Conservation (phyloP, 1,284 basidiomycete species). For the Schizopora paradoxa region DNA sequence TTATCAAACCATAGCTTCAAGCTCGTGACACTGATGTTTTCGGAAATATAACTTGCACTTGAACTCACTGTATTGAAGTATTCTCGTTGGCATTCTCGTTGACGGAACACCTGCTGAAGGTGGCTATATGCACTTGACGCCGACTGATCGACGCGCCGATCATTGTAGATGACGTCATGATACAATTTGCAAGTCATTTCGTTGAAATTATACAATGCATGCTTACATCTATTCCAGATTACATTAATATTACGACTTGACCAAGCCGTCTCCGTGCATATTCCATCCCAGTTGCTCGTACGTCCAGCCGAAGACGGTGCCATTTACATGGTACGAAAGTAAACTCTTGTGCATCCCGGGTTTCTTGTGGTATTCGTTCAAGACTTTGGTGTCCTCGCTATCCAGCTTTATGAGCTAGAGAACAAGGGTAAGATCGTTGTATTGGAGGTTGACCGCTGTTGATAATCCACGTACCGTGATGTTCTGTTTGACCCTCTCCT, state of each 20-base stretch:
- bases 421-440: background rate
- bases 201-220: too few species aligned
- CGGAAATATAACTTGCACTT: too few species aligned
- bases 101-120: too few species aligned
- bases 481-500: slow-evolving; percentile 37
- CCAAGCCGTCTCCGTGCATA: slow-evolving; percentile 18
- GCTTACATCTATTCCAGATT: background rate
- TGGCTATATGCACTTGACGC: too few species aligned
- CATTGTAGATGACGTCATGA: too few species aligned
- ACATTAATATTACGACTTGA: background rate
- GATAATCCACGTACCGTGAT: slow-evolving; percentile 27
- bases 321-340: slow-evolving; percentile 31
- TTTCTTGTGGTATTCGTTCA: slow-evolving; percentile 37
- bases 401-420: slow-evolving; percentile 27
- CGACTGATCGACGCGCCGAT: too few species aligned
- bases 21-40: too few species aligned
- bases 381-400: slow-evolving; percentile 25
- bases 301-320: slow-evolving; percentile 43
- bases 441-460: too few species aligned
- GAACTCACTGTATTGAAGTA: too few species aligned
- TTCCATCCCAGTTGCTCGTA: slow-evolving; percentile 47
- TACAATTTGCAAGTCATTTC: too few species aligned
- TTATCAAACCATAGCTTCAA: too few species aligned
- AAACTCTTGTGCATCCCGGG: slow-evolving; percentile 44
- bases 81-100: too few species aligned